Conservation (phyloP, 1,139 yeast genomes). For the Suhomyces anneliseae region DNA sequence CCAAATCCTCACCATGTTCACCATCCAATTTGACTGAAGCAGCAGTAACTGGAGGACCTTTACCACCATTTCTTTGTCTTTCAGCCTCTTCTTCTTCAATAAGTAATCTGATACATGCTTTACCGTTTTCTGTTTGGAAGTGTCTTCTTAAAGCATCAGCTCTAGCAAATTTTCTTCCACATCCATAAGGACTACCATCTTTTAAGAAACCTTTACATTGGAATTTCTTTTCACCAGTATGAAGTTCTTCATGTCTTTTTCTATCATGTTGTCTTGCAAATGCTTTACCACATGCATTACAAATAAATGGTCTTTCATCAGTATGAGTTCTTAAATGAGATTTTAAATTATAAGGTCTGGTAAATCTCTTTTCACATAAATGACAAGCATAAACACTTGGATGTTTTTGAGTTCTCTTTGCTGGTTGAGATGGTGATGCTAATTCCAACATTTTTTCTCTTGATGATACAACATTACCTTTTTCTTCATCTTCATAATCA, state of each 20-base stretch:
- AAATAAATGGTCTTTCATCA: constrained; percentile 86
- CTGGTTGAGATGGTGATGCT: constrained; percentile 52
- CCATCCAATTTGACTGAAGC: constrained; percentile 8
- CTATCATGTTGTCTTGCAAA: constrained; percentile 96
- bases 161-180: constrained; percentile 89
- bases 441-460: constrained; percentile 65
- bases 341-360: constrained; percentile 88
- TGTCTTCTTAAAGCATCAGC: constrained; percentile 95
- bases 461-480: constrained; percentile 23
- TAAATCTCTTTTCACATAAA: constrained; percentile 81
- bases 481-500: constrained; percentile 14
- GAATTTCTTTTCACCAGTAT: constrained; percentile 85
- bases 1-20: constrained; percentile 3
- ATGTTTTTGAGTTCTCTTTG: constrained; percentile 66
- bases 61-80: constrained; percentile 10
- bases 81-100: constrained; percentile 64
- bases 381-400: constrained; percentile 83
- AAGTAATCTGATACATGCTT: constrained; percentile 72
- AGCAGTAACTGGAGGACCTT: constrained; percentile 10
- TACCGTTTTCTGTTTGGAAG: constrained; percentile 91
- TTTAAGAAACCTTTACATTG: constrained; percentile 76
- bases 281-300: constrained; percentile 87
- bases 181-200: constrained; percentile 77
- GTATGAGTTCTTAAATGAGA: constrained; percentile 93
- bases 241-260: constrained; percentile 90